Evolutionary conservation across 257 asterid species (phyloP), one percentile per base, ranked within the genome.

Genomic region (Pogostemon cablin): DNA sequence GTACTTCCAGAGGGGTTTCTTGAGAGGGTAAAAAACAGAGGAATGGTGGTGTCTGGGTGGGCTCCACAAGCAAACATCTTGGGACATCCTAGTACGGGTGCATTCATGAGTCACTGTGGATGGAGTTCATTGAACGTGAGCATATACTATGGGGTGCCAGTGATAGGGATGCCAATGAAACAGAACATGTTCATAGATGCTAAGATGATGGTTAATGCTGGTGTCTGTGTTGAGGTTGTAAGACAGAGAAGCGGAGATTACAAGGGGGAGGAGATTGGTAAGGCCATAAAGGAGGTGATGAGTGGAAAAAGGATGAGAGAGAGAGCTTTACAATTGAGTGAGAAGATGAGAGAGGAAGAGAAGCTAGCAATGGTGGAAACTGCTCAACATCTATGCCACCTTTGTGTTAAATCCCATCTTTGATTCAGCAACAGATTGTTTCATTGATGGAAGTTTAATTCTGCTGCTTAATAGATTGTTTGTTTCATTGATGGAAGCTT

Each of bases 21-120:
- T 3, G 79, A 78, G 11, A 78, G 85, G 70, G 77, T 72, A 0
- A 58, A 64, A 48, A 78, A 53, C 17, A 80, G 77, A 39, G 87
- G 82, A 2, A 4, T 76, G 0, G 68, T 85, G 4, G 66, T 80
- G 52, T 34, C 65, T 0, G 79, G 78, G 34, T 85, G 86, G 83
- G 87, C 81, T 4, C 87, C 87, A 8, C 84, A 85, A 49, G 75
- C 74, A 0, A 52, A 58, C 11, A 78, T 85, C 9, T 66, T 85
- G 8, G 76, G 50, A 6, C 87, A 80, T 63, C 43, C 63, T 0
- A 85, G 76, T 59, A 55, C 41, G 2, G 85, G 85, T 2, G 86
- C 74, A 3, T 84, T 84, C 42, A 11, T 78, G 15, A 81, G 85
- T 39, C 89, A 84, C 12, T 82, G 86, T 32, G 89, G 87, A 17